These are phyloP conservation scores for Dendrobium chrysotoxum DNA, from an alignment of 106 monocot species.

Conservation along the genomic window DNA sequence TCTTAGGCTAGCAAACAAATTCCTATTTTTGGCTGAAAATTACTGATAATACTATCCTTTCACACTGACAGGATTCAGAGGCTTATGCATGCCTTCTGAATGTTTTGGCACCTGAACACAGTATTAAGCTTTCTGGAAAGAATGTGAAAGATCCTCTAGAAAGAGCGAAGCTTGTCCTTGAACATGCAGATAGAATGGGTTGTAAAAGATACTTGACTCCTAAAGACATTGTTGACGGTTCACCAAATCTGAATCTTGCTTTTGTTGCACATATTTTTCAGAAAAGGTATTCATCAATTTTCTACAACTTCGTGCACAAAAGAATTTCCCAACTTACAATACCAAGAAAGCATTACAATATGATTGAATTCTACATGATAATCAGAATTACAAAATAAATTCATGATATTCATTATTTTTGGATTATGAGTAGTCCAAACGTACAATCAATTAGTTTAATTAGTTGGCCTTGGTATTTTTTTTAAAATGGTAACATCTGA, in stretches of 20 bases:
- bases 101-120: conserved; percentile 80
- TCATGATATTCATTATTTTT: neutral
- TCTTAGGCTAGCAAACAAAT: neutral
- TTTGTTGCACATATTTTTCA: conserved; percentile 94
- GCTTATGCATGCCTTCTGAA: conserved; percentile 74
- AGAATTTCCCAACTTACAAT: neutral
- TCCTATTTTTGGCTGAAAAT: neutral
- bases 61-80: conserved; percentile 62
- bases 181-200: conserved; percentile 93
- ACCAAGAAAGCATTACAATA: neutral
- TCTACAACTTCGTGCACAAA: neutral
- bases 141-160: conserved; percentile 55
- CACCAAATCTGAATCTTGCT: conserved; percentile 82
- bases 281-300: conserved; percentile 46
- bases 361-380: neutral
- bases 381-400: neutral
- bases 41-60: neutral
- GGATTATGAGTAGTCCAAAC: neutral
- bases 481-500: neutral
- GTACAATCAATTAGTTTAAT: neutral
- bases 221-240: conserved; percentile 85
- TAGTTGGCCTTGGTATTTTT: neutral
- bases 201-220: conserved; percentile 93
- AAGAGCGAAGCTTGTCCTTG: conserved; percentile 80
- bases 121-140: conserved; percentile 30